These are phyloP conservation scores for Ogataea siamensis DNA, from an alignment of 805 yeast species.

Conservation along the genomic window DNA sequence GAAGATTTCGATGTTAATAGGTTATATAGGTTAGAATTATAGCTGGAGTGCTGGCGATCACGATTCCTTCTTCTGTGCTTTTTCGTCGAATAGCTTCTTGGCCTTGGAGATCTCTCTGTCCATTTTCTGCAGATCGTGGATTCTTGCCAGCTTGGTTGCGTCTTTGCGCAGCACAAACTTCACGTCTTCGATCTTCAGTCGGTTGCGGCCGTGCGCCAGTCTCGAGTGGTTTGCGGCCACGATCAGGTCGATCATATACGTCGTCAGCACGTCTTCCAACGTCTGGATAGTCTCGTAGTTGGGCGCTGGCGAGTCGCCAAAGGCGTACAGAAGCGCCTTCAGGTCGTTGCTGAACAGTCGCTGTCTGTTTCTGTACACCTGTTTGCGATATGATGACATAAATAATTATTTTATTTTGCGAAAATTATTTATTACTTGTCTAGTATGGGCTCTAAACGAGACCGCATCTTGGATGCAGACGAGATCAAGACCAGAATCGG, in stretches of 20 bases:
- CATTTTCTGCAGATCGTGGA: conserved; percentile 58
- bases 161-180: conserved; percentile 68
- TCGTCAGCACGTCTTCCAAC: conserved; percentile 64
- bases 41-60: conserved; percentile 7
- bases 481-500: conserved; percentile 56
- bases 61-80: conserved; percentile 27
- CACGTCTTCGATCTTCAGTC: conserved; percentile 70
- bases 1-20: conserved; percentile 34
- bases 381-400: conserved; percentile 14
- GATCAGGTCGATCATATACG: conserved; percentile 56
- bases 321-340: conserved; percentile 62
- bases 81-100: conserved; percentile 61
- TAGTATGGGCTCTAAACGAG: neutral
- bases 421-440: neutral
- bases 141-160: conserved; percentile 64
- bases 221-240: conserved; percentile 50
- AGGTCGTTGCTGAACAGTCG: conserved; percentile 42
- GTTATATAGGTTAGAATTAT: conserved; percentile 29
- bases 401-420: conserved; percentile 5
- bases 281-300: conserved; percentile 62
- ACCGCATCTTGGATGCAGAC: conserved; percentile 3
- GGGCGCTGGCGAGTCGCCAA: conserved; percentile 71
- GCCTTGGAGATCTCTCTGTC: conserved; percentile 65
- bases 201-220: conserved; percentile 50
- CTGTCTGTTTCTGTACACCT: conserved; percentile 19